These are phyloP conservation scores for Naganishia albida DNA, from an alignment of 1,284 basidiomycete species.

Conservation along the genomic window DNA sequence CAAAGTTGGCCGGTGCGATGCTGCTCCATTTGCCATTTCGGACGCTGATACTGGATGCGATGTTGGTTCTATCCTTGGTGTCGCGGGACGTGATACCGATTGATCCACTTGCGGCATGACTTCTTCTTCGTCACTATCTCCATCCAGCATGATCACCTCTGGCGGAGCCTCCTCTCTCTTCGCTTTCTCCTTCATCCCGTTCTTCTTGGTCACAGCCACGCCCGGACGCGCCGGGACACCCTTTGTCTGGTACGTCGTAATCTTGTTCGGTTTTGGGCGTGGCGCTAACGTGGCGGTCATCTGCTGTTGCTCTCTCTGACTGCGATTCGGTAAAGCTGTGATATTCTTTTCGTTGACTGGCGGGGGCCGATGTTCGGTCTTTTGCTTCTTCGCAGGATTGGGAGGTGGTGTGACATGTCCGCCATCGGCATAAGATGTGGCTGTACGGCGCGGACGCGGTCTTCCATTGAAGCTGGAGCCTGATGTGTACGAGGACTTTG, in stretches of 20 bases:
- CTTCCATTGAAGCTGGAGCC: background rate
- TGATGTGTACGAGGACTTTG: background rate
- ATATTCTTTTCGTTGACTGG: background rate
- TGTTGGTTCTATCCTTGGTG: background rate
- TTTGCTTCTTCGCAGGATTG: background rate
- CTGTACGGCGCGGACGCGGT: background rate
- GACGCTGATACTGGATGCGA: background rate
- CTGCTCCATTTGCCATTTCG: background rate
- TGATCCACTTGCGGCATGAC: background rate
- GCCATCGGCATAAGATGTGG: background rate
- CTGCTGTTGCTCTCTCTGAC: background rate
- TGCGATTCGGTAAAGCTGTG: background rate
- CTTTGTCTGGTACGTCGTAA: no score
- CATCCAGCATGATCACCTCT: constrained; percentile 26
- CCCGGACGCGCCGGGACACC: background rate
- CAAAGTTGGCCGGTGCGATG: background rate
- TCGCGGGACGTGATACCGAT: background rate
- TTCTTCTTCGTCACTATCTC: constrained; percentile 25
- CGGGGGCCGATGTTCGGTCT: background rate
- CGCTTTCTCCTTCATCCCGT: constrained; percentile 13
- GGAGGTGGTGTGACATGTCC: no score
- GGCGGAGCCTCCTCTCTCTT: background rate
- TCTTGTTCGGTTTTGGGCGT: no score
- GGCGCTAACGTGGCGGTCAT: background rate
- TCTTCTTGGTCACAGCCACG: background rate